These are phyloP conservation scores for Geranium rotundifolium DNA, from an alignment of 345 rosid species.

Conservation along the genomic window DNA sequence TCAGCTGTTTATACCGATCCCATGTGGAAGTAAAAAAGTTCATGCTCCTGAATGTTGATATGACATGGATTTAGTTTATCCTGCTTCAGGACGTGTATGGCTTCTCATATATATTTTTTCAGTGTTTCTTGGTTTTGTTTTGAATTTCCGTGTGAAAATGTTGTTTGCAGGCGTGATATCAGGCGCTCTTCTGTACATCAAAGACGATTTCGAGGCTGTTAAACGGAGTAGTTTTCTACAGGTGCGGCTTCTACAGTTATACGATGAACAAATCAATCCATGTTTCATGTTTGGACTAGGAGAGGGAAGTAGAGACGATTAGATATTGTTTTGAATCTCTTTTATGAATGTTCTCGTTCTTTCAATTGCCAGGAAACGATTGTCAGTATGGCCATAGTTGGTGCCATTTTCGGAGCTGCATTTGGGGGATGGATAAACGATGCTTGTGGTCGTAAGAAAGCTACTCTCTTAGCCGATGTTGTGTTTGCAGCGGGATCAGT, in stretches of 20 bases:
- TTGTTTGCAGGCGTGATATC: conserved; percentile 23
- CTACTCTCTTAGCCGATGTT: conserved; percentile 6
- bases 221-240: conserved; percentile 17
- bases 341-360: background rate
- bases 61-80: background rate
- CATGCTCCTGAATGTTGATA: background rate
- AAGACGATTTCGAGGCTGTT: conserved; percentile 27
- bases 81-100: background rate
- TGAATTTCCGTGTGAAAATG: background rate
- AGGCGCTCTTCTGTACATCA: conserved; percentile 28
- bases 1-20: background rate
- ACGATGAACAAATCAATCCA: background rate
- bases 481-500: conserved; percentile 3
- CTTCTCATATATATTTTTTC: background rate
- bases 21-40: background rate
- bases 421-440: conserved; percentile 8
- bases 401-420: conserved; percentile 31
- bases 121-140: background rate
- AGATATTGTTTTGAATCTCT: background rate
- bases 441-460: conserved; percentile 1
- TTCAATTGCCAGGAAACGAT: conserved; percentile 28
- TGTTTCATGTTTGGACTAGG: background rate
- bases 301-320: background rate
- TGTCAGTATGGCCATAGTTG: conserved; percentile 35
- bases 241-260: background rate